Evolutionary conservation across 768 basidiomycete species (phyloP), one percentile per base, ranked within the genome.

Genomic region (Sarcomyxa edulis): DNA sequence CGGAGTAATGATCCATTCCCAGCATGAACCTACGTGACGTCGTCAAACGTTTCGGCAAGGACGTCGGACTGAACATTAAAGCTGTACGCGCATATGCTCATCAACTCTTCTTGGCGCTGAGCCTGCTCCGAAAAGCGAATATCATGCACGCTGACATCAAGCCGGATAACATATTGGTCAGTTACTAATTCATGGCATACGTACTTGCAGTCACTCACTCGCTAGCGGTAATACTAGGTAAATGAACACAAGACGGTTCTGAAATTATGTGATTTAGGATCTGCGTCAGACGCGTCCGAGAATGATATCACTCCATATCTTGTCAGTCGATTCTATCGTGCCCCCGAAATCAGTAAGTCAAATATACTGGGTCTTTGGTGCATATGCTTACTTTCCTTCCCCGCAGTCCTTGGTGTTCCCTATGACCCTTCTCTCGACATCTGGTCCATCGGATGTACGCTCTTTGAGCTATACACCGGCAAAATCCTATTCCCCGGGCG

Each of bases 71-170:
- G 16, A 96, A 97, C 52, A 85, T 98, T 52, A 79, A 83, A 49
- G 96, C 96, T 35, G 96, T 99, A n/a, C 80, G 95, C 48, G 93
- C 94, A n/a, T 99, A 99, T 56, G 83, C 96, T 21, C 90, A 95
- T 49, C 96, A 99, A 55, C 79, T 99, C 37, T 94, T 98, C 63
- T 72, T 97, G 37, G 76, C 90, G 12, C 60, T 98, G 46, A 77
- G 85, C 48, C 67, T 94, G 39, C 67, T 98, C 54, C 78, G 80
- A 48, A 97, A 97, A 64, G 75, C 81, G 43, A 91, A 87, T 48
- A 80, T 98, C 43, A 96, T 97, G 78, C 96, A 99, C 52, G 96
- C 96, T 6, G 96, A 99, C 55, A 89, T 99, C 58, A 98, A 98
- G 61, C 96, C 96, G 14, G 96, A 98, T 58, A 98, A 98, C 56